These are phyloP conservation scores for Cutaneotrichosporon dermatis DNA, from an alignment of 1,284 basidiomycete species.

Conservation along the genomic window DNA sequence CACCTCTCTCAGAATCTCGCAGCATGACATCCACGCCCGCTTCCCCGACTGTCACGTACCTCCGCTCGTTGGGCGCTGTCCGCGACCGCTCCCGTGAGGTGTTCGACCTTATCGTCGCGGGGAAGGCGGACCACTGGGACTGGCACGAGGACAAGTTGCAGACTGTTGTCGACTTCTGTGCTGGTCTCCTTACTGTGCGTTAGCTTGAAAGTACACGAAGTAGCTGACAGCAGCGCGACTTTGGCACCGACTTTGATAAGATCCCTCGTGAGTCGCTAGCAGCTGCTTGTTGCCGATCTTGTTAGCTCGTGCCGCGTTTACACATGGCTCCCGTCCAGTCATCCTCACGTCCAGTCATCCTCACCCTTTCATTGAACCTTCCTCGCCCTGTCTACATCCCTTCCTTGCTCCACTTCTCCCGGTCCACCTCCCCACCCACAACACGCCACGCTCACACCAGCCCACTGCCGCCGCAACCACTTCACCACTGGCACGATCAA, in stretches of 20 bases:
- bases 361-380: background rate
- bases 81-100: constrained; percentile 77
- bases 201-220: too few species aligned
- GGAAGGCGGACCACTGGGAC: constrained; percentile 76
- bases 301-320: too few species aligned
- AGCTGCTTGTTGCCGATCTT: too few species aligned
- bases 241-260: constrained; percentile 62
- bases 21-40: background rate
- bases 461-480: constrained; percentile 88
- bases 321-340: too few species aligned
- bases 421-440: too few species aligned
- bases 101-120: constrained; percentile 66
- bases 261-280: constrained; percentile 32
- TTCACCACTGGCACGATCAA: constrained; percentile 57
- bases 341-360: too few species aligned
- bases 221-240: constrained; percentile 63
- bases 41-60: constrained; percentile 52
- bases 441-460: constrained; percentile 16
- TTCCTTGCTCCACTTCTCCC: too few species aligned
- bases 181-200: constrained; percentile 67
- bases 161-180: constrained; percentile 71
- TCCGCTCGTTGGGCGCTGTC: constrained; percentile 81
- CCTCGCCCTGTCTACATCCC: background rate
- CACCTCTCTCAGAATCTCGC: background rate
- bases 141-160: constrained; percentile 72